A percentile compares a stretch with the other conserved stretches of the same genome.
These are phyloP conservation scores for Apodospora peruviana DNA, from an alignment of 495 filamentous ascomycete genomes.

Conservation along the genomic window DNA sequence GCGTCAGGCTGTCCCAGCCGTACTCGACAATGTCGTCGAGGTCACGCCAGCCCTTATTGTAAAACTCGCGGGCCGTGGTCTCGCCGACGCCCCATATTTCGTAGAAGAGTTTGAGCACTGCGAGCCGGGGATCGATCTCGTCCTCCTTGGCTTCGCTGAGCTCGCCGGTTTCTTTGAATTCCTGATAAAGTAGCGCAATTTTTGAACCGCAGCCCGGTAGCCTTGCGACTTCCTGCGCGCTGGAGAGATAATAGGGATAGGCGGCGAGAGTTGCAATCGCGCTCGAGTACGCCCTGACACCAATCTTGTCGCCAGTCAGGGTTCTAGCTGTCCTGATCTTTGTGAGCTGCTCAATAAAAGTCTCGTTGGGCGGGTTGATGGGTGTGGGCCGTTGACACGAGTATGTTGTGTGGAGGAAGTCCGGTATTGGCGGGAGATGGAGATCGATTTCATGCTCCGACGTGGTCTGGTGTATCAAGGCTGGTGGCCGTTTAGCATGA, in stretches of 20 bases:
- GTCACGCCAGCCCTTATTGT: slow-evolving; percentile 67
- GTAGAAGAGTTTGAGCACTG: slow-evolving; percentile 62
- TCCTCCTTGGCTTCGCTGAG: slow-evolving; percentile 60
- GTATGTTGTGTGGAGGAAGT: slow-evolving; percentile 68
- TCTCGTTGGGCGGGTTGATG: slow-evolving; percentile 61
- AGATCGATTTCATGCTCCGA: slow-evolving; percentile 58
- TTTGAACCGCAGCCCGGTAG: slow-evolving; percentile 81
- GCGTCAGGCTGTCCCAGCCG: slow-evolving; percentile 68
- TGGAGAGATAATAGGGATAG: slow-evolving; percentile 56
- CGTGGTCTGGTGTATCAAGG: slow-evolving; percentile 54
- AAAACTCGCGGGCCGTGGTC: slow-evolving; percentile 77
- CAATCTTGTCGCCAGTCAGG: slow-evolving; percentile 68
- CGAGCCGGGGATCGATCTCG: slow-evolving; percentile 57
- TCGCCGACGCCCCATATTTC: slow-evolving; percentile 88
- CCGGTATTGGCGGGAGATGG: slow-evolving; percentile 54
- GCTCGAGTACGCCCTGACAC: slow-evolving; percentile 81
- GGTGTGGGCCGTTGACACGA: slow-evolving; percentile 79
- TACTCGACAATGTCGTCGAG: slow-evolving; percentile 77
- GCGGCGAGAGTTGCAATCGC: slow-evolving; percentile 78
- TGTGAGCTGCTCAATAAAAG: slow-evolving; percentile 69
- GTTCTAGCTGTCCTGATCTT: slow-evolving; percentile 68
- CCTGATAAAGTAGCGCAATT: slow-evolving; percentile 70
- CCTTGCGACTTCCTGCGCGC: slow-evolving; percentile 53
- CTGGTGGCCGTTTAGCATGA: slow-evolving; percentile 10
- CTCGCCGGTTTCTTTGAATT: slow-evolving; percentile 57